Base-by-base conservation (phyloP, 805 yeast genomes). In the Metschnikowia kunwiensis region DNA sequence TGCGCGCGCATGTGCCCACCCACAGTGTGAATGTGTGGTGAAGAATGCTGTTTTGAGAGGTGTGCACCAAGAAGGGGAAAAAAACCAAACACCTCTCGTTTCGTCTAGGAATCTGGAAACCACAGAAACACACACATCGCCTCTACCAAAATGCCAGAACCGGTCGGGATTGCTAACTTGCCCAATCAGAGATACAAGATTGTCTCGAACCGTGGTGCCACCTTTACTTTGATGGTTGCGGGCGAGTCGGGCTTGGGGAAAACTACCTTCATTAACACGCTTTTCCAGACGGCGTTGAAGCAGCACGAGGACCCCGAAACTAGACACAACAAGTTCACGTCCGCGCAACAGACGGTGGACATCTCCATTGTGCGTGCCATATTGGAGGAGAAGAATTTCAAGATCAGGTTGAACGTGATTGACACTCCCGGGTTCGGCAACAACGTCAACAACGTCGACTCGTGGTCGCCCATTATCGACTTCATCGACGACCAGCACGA, bases 371-470 rank as follows among this genome's bases (percentile, higher is more conserved):
- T 76, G 31, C 75, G 91, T 51, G 91, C 93, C n/a, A 74, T 77
- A 40, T 72, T 86, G 48, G 93, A 82, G 57, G 97, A 89, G 57
- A 81, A 85, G 61, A 86, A 83, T 57, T 85, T 89, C 63, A 74
- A 72, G 47, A 74, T 86, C 49, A 74, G 82, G 44, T 75, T 89
- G 46, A 87, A 87, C 49, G 73, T 89, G 39, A 79, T 89, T 51
- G 96, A 88, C 61, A 86, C 96, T 2, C 96, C 96, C 7, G 96
- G 96, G 1, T 86, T 87, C 58, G 97, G 96, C 43, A 94, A 86
- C 58, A 84, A 82, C 58, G 83, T 87, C 47, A 83, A 88, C 67
- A 89, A 88, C 64, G 75, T 74, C 53, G 82, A 83, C 57, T 74
- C 93, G 29, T 87, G 95, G 94, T 82, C 80, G 42, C 87, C 96